Base-by-base conservation (phyloP, 306 rosid species). In the Vigna unguiculata region DNA sequence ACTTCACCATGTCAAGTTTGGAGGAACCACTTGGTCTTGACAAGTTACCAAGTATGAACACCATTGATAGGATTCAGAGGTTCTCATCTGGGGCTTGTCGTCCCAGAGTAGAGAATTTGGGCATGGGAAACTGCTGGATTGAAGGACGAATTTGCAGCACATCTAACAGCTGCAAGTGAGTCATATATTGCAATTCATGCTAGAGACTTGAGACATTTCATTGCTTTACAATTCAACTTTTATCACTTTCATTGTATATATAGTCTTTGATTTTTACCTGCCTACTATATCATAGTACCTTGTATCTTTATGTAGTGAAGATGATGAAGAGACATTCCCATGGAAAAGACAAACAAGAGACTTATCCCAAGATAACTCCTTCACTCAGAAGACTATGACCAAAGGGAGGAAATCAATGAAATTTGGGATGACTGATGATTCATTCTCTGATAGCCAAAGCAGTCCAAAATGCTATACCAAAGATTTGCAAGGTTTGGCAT, bases 11-110 rank as follows among this genome's bases (percentile, higher is more conserved):
- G 98, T 93, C 98, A 24, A 93, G 98, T 77, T 83, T 93, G 93
- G 95, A 91, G 87, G 91, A 93, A 83, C 97, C 97, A 40, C 95
- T 93, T 63, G 97, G 91, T 83, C 78, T 87, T 87, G 95, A 93
- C 87, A 93, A 93, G 78, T 72, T 93, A 85, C 97, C 97, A 49
- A 93, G 96, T 85, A 89, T 89, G 93, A 87, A 74, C 61, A 90
- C 97, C 51, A 78, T 86, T 17, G 93, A 93, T 71, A 84, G 93
- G 85, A 69, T 91, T 75, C 97, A 91, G 74, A 81, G 93, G 80
- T 91, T 89, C 85, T 85, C 96, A 0, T 86, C 96, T 14, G 84
- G 91, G 80, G 82, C 87, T 81, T 93, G 98, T 87, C 85, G 96
- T 78, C 90, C 98, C 6, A 86, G 86, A 53, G 86, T 72, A 24